These are phyloP conservation scores for Sclerotinia borealis DNA, from an alignment of 2,329 filamentous ascomycete genomes.

Conservation along the genomic window DNA sequence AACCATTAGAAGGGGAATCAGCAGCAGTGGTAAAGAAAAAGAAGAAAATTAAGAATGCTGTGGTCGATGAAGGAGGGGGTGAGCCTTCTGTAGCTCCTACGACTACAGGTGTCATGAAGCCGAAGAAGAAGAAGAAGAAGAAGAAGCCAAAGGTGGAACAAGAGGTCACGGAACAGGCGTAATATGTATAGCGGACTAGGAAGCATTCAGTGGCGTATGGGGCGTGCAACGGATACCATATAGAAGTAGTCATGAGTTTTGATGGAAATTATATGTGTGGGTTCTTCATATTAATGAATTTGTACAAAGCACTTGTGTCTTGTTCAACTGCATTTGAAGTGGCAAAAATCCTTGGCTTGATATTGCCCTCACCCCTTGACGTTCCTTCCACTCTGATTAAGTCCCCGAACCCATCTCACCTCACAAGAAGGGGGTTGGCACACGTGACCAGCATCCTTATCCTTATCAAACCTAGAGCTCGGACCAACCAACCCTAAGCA, in stretches of 20 bases:
- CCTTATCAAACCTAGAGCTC: background rate
- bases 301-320: background rate
- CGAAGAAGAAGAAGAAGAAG: conserved; percentile 48
- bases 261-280: background rate
- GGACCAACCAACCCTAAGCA: background rate
- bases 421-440: background rate
- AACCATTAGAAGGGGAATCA: conserved; percentile 20
- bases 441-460: conserved; percentile 8
- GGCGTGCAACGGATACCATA: conserved; percentile 7
- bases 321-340: background rate
- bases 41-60: conserved; percentile 42
- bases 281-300: background rate
- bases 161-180: conserved; percentile 5
- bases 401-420: background rate
- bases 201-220: conserved; percentile 15
- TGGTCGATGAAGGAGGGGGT: conserved; percentile 23
- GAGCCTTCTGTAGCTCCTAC: conserved; percentile 17
- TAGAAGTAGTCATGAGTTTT: conserved; percentile 1
- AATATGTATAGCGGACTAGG: conserved; percentile 7
- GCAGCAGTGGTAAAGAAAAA: conserved; percentile 38
- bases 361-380: background rate
- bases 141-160: conserved; percentile 26
- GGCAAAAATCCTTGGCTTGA: background rate
- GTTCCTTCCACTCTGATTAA: background rate
- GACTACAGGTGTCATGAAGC: conserved; percentile 29